Evolutionary conservation across 306 rosid species (phyloP).

Genomic region (Sicyos edulis): DNA sequence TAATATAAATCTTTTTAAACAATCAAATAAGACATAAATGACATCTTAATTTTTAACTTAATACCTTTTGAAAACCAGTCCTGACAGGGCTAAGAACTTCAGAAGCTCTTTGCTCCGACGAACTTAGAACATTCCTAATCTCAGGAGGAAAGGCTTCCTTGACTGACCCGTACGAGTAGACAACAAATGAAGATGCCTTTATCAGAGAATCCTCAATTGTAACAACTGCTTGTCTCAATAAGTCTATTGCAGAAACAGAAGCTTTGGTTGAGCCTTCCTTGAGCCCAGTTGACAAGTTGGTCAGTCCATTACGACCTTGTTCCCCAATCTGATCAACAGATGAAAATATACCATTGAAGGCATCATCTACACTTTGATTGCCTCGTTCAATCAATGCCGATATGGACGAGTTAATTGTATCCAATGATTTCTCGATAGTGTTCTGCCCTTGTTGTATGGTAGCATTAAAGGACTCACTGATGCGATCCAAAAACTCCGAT

Average conservation of each 20-base stretch:
- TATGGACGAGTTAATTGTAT: conserved; percentile 42
- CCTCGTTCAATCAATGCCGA: conserved; percentile 44
- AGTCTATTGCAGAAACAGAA: conserved; percentile 48
- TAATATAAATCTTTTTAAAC: not conserved
- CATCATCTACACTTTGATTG: conserved; percentile 49
- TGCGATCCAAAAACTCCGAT: conserved; percentile 37
- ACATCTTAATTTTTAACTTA: not conserved
- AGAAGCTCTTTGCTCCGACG: conserved; percentile 53
- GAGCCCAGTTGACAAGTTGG: conserved; percentile 51
- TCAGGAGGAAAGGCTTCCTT: conserved; percentile 70
- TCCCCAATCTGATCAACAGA: conserved; percentile 60
- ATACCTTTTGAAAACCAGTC: conserved; percentile 58
- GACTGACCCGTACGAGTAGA: conserved; percentile 59
- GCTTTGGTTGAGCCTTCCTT: conserved; percentile 50
- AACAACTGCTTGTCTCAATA: conserved; percentile 50
- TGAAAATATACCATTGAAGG: conserved; percentile 42
- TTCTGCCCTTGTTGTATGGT: conserved; percentile 50
- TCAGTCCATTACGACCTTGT: conserved; percentile 40
- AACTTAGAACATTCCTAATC: conserved; percentile 51
- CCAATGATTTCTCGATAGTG: conserved; percentile 46
- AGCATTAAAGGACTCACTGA: conserved; percentile 40
- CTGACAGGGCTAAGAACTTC: conserved; percentile 57
- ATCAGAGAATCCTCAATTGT: conserved; percentile 57
- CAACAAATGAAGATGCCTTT: conserved; percentile 52
- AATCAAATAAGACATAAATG: not conserved